Percentiles rank a stretch among this genome's conserved stretches.
Conservation (phyloP, 2,329 filamentous ascomycete species). For the Ophiostoma piceae region DNA sequence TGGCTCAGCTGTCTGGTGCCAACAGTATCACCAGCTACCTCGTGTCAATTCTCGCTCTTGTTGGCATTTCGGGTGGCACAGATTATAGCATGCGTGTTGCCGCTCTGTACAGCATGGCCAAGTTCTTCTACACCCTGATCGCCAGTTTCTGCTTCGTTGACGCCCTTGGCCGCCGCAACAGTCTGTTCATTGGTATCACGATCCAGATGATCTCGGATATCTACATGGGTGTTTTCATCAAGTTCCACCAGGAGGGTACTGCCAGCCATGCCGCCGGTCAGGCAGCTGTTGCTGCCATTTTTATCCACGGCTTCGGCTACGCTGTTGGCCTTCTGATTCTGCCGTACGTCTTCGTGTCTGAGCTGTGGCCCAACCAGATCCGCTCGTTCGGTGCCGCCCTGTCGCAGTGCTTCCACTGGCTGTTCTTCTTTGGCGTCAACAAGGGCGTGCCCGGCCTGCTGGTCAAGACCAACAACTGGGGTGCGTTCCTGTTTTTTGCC, state of each 20-base stretch:
- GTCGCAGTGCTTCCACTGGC: slow-evolving; percentile 37
- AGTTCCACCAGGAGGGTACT: slow-evolving; percentile 31
- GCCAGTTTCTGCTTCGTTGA: slow-evolving; percentile 43
- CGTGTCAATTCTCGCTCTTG: slow-evolving; percentile 39
- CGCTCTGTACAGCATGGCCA: slow-evolving; percentile 41
- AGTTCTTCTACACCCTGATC: slow-evolving; percentile 40
- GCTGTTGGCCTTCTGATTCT: slow-evolving; percentile 37
- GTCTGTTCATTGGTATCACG: slow-evolving; percentile 31
- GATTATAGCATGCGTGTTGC: slow-evolving; percentile 37
- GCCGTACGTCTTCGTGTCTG: slow-evolving; percentile 42
- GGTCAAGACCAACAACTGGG: slow-evolving; percentile 33
- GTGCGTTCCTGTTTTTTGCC: slow-evolving; percentile 29
- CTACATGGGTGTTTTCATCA: slow-evolving; percentile 40
- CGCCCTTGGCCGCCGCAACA: slow-evolving; percentile 38
- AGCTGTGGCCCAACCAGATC: slow-evolving; percentile 44
- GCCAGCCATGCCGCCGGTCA: slow-evolving; percentile 31
- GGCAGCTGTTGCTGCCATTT: slow-evolving; percentile 41
- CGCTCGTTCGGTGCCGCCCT: slow-evolving; percentile 42
- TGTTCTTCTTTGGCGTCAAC: slow-evolving; percentile 37
- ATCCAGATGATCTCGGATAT: slow-evolving; percentile 40
- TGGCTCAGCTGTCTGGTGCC: slow-evolving; percentile 43
- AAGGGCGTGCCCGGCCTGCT: slow-evolving; percentile 34
- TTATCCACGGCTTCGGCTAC: slow-evolving; percentile 44
- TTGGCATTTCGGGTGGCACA: slow-evolving; percentile 34
- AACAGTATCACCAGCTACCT: slow-evolving; percentile 43